These are phyloP conservation scores for Torulaspora indica DNA, from an alignment of 805 yeast species.

Conservation along the genomic window DNA sequence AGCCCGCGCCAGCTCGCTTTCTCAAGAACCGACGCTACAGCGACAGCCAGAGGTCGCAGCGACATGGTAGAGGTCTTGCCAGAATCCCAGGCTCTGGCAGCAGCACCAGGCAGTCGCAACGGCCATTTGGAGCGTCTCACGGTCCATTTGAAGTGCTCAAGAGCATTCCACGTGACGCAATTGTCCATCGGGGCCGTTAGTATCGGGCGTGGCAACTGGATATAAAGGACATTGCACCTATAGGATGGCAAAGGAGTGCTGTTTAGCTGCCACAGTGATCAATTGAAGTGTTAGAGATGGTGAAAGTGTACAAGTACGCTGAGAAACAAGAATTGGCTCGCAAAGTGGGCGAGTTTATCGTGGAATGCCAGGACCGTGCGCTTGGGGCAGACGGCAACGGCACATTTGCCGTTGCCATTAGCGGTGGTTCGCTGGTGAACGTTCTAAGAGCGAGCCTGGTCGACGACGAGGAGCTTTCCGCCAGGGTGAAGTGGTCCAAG, in stretches of 20 bases:
- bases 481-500: conserved; percentile 55
- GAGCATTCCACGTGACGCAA: too few species aligned
- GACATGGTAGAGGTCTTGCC: neutral
- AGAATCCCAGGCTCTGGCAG: neutral
- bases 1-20: neutral
- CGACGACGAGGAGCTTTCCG: conserved; percentile 44
- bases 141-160: too few species aligned
- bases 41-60: neutral
- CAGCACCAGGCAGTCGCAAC: neutral
- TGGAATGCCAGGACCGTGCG: conserved; percentile 58
- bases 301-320: conserved; percentile 39
- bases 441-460: conserved; percentile 61
- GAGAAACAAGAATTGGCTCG: conserved; percentile 58
- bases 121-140: too few species aligned
- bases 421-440: conserved; percentile 88
- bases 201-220: neutral
- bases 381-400: conserved; percentile 37
- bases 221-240: too few species aligned
- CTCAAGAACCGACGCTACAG: neutral
- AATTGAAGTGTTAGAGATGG: conserved; percentile 28
- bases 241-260: neutral
- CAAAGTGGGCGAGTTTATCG: conserved; percentile 59
- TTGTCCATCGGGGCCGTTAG: neutral
- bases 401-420: conserved; percentile 69
- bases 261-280: neutral